Percentiles rank a stretch among this genome's conserved stretches.
These are phyloP conservation scores for Leccinum subtestaceum DNA, from an alignment of 768 basidiomycete genomes.

Conservation along the genomic window DNA sequence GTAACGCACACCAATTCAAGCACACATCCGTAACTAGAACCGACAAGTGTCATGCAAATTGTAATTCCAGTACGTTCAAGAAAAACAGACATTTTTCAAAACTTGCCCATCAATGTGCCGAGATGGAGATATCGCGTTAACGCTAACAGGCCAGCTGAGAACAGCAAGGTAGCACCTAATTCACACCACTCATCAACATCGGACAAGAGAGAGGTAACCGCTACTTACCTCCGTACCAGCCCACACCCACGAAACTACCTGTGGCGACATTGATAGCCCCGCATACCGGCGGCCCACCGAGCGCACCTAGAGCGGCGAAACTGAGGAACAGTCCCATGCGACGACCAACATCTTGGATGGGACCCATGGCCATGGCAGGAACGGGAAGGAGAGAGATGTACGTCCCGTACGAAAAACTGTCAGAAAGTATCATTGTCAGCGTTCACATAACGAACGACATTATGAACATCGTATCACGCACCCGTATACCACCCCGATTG, in stretches of 20 bases:
- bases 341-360: slow-evolving; percentile 57
- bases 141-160: slow-evolving; percentile 42
- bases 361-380: slow-evolving; percentile 62
- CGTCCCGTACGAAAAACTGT: slow-evolving; percentile 58
- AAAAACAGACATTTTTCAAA: slow-evolving; percentile 22
- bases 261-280: slow-evolving; percentile 60
- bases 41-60: no score
- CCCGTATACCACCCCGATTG: slow-evolving; percentile 63
- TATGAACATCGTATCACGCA: slow-evolving; percentile 26
- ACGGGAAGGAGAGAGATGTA: slow-evolving; percentile 37
- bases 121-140: slow-evolving; percentile 41
- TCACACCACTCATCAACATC: background rate
- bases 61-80: no score
- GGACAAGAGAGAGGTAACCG: background rate
- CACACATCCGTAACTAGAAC: no score
- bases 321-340: slow-evolving; percentile 65
- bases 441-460: background rate
- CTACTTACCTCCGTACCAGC: slow-evolving; percentile 41
- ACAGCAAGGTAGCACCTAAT: slow-evolving; percentile 38
- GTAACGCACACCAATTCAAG: no score
- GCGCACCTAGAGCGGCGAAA: slow-evolving; percentile 56
- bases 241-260: slow-evolving; percentile 39
- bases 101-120: slow-evolving; percentile 39
- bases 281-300: slow-evolving; percentile 71
- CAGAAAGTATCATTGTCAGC: background rate